Percentiles rank a stretch among this genome's conserved stretches.
phyloP scores from a whole-genome alignment of 176 grass and related monocot species.

The Oryza meridionalis region DNA sequence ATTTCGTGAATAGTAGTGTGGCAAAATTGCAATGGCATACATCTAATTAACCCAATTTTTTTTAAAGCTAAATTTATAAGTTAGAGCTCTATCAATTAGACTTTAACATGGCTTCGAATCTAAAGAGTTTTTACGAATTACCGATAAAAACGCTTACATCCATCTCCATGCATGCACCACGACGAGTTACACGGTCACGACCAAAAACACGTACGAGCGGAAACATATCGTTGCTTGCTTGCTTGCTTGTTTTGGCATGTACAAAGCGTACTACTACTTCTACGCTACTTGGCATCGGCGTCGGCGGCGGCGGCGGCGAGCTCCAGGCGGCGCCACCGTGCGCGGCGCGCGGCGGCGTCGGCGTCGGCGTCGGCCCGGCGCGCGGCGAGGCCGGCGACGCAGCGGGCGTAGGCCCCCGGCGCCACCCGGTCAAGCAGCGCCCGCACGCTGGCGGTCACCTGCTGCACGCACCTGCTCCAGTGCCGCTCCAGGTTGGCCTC shows the following conservation, averaged over 20 bases:
- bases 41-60: no score
- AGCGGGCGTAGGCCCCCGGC: constrained; percentile 61
- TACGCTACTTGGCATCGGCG: not conserved
- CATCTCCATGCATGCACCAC: not conserved
- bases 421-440: constrained; percentile 57
- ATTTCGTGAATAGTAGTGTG: no score
- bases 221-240: no score
- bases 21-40: no score
- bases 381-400: constrained; percentile 43
- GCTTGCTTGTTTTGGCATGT: not conserved
- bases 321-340: constrained; percentile 66
- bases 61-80: no score
- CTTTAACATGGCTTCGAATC: no score
- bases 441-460: constrained; percentile 69
- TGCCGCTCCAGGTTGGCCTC: constrained; percentile 74
- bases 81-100: no score
- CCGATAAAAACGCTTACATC: no score
- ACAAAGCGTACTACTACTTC: not conserved
- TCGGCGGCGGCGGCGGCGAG: constrained; percentile 7
- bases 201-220: not conserved
- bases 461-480: constrained; percentile 91
- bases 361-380: constrained; percentile 4
- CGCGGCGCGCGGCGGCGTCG: constrained; percentile 46
- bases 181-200: not conserved
- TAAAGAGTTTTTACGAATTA: no score